phyloP scores from a whole-genome alignment of 2,329 filamentous ascomycete species.

The Clonostachys rosea region DNA sequence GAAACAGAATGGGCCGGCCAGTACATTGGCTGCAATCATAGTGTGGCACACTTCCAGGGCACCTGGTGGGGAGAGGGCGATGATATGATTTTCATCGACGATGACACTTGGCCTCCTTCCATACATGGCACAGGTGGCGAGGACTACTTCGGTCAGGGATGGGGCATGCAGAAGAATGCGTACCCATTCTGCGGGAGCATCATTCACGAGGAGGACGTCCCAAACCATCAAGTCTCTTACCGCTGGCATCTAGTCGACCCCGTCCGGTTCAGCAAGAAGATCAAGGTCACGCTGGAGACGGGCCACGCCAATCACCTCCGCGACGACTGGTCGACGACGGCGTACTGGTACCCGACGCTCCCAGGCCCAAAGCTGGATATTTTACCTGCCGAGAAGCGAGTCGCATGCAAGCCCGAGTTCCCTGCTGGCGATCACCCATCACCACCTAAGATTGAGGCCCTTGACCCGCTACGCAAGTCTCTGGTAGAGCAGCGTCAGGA shows the following conservation, averaged over 20 bases:
- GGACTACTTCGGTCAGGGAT: constrained; percentile 24
- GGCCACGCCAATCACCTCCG: constrained; percentile 22
- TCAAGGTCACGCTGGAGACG: constrained; percentile 16
- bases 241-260: constrained; percentile 24
- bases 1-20: constrained; percentile 20
- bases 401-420: constrained; percentile 1
- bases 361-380: constrained; percentile 20
- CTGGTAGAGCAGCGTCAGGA: constrained; percentile 9
- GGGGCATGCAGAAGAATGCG: constrained; percentile 27
- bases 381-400: constrained; percentile 12
- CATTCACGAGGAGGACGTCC: constrained; percentile 23
- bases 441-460: background rate
- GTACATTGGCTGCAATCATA: constrained; percentile 24
- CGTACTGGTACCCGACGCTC: constrained; percentile 24
- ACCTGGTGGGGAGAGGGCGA: constrained; percentile 27
- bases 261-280: constrained; percentile 20
- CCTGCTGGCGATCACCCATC: no score
- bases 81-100: constrained; percentile 26
- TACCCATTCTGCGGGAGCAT: constrained; percentile 23
- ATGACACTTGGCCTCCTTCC: constrained; percentile 23
- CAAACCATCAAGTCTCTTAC: constrained; percentile 21
- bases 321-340: constrained; percentile 22
- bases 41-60: constrained; percentile 20
- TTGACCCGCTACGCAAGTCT: background rate
- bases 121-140: constrained; percentile 25